These are phyloP conservation scores for Myxozyma melibiosi DNA, from an alignment of 805 yeast genomes.

Conservation along the genomic window DNA sequence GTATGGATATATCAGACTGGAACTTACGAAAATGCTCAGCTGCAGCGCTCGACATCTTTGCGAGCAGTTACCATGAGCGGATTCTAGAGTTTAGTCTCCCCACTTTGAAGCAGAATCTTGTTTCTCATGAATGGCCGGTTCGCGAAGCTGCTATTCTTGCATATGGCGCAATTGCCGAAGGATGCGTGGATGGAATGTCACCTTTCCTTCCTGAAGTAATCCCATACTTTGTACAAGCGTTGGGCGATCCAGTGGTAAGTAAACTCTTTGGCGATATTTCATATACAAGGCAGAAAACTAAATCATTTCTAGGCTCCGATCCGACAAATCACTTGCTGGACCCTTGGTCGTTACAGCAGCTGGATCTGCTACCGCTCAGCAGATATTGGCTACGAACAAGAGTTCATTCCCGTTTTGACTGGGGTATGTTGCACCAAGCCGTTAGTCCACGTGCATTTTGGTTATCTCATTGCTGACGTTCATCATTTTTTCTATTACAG, in stretches of 20 bases:
- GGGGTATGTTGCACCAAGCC: slow-evolving; percentile 48
- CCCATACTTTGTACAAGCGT: slow-evolving; percentile 80
- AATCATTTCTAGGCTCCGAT: slow-evolving; percentile 65
- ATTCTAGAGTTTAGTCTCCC: slow-evolving; percentile 75
- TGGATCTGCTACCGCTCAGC: slow-evolving; percentile 79
- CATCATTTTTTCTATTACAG: neutral
- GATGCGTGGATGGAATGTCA: slow-evolving; percentile 69
- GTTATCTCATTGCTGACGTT: neutral
- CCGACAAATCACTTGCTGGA: slow-evolving; percentile 95
- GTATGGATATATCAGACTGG: slow-evolving; percentile 76
- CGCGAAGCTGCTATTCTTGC: slow-evolving; percentile 94
- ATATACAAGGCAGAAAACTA: slow-evolving; percentile 10
- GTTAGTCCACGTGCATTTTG: neutral
- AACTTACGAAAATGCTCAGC: slow-evolving; percentile 91
- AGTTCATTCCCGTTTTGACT: slow-evolving; percentile 75
- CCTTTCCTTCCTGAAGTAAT: slow-evolving; percentile 77
- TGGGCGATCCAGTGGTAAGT: slow-evolving; percentile 53
- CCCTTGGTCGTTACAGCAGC: slow-evolving; percentile 76
- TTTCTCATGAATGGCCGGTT: slow-evolving; percentile 77
- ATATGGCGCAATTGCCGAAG: slow-evolving; percentile 91
- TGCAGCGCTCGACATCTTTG: slow-evolving; percentile 82
- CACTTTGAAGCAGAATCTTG: slow-evolving; percentile 67
- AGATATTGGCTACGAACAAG: slow-evolving; percentile 61
- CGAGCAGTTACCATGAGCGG: slow-evolving; percentile 65
- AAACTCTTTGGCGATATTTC: neutral